Conservation (phyloP, 2,329 filamentous ascomycete species). For the Apiospora aurea region DNA sequence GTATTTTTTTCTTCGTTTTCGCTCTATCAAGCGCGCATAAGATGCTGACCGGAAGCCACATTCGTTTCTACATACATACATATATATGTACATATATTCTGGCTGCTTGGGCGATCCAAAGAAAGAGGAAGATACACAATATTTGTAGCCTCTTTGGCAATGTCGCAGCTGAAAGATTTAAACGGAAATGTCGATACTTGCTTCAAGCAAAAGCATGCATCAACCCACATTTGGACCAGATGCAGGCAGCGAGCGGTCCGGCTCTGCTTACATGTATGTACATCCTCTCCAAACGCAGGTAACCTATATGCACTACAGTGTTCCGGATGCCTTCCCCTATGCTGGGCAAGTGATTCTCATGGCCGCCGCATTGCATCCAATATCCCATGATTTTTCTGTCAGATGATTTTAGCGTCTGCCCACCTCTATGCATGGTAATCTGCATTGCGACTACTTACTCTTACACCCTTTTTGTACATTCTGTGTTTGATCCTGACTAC, state of each 20-base stretch:
- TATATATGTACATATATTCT: neutral
- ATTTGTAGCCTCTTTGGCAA: neutral
- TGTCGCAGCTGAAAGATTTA: neutral
- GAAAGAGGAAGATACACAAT: neutral
- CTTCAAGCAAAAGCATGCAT: neutral
- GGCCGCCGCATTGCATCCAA: neutral
- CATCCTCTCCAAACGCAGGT: neutral
- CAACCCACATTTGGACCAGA: neutral
- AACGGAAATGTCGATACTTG: neutral
- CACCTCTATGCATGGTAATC: slow-evolving; percentile 1
- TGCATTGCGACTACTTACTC: slow-evolving; percentile 9
- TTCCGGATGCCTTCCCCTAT: slow-evolving; percentile 6
- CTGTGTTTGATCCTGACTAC: neutral
- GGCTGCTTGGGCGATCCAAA: neutral
- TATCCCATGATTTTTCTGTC: neutral
- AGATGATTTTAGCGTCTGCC: neutral
- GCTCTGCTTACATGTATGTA: neutral
- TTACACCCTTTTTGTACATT: neutral
- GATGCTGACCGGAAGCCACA: neutral
- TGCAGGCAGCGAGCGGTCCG: neutral
- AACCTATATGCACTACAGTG: neutral
- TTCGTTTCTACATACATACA: neutral
- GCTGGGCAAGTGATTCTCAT: neutral
- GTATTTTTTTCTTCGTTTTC: neutral
- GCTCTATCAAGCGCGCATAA: neutral